phyloP scores from a whole-genome alignment of 1,284 basidiomycete species.

The Mycosarcoma mackinlayi region DNA sequence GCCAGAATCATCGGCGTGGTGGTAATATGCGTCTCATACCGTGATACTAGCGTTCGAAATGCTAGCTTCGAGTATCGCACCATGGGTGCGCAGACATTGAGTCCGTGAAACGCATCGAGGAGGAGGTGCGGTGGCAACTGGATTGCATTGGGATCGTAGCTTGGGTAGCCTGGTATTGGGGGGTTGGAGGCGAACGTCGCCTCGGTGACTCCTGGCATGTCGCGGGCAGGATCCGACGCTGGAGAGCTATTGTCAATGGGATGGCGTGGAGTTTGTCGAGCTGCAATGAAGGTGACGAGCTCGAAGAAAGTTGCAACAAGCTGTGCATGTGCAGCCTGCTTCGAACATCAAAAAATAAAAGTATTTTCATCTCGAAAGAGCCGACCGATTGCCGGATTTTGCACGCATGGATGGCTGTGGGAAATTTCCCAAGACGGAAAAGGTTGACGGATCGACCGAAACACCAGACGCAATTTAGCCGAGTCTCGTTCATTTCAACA shows the following conservation, averaged over 20 bases:
- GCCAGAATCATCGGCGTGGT: conserved; percentile 76
- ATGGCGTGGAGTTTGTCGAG: background rate
- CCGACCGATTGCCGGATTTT: background rate
- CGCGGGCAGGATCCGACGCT: background rate
- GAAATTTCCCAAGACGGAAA: background rate
- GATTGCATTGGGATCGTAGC: conserved; percentile 31
- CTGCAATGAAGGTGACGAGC: background rate
- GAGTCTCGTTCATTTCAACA: conserved; percentile 18
- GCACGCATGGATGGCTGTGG: background rate
- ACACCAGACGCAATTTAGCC: background rate
- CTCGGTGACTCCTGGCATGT: conserved; percentile 4
- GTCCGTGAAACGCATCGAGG: conserved; percentile 48
- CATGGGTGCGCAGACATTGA: conserved; percentile 70
- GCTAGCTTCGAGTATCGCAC: conserved; percentile 75
- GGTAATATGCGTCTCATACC: conserved; percentile 74
- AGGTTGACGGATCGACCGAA: conserved; percentile 11
- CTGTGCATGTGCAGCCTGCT: too few relatives aligned
- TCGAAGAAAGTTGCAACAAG: too few relatives aligned
- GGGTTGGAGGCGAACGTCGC: background rate
- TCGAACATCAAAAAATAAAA: background rate
- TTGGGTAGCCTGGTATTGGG: conserved; percentile 12
- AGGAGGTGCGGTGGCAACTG: conserved; percentile 49
- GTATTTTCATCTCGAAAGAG: background rate
- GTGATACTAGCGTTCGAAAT: conserved; percentile 73
- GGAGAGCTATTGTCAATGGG: background rate